Evolutionary conservation across 305 asterid species (phyloP).

Genomic region (Fraxinus greggii): DNA sequence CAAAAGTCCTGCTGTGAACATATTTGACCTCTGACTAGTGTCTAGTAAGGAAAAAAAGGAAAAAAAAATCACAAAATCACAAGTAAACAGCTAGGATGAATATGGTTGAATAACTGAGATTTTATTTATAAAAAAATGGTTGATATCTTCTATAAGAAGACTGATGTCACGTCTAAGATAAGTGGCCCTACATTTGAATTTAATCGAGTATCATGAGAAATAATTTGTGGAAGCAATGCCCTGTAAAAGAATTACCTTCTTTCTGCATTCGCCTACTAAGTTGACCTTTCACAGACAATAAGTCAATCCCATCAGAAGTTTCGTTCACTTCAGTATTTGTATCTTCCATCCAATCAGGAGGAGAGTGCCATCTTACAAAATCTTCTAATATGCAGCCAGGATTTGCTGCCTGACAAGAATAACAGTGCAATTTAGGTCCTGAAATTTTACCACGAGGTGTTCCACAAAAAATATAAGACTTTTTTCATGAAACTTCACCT

Average conservation of each 20-base stretch:
- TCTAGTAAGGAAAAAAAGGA: not conserved
- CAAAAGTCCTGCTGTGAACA: not conserved
- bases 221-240: not conserved
- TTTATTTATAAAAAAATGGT: not conserved
- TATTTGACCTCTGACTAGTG: not conserved
- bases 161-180: not conserved
- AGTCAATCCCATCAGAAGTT: slow-evolving; percentile 52
- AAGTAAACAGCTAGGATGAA: not conserved
- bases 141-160: not conserved
- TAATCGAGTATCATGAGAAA: not conserved
- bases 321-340: slow-evolving; percentile 45
- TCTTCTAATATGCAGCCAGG: slow-evolving; percentile 97
- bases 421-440: slow-evolving; percentile 27
- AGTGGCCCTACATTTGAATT: not conserved
- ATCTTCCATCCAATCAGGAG: slow-evolving; percentile 96
- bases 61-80: not conserved
- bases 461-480: slow-evolving; percentile 16
- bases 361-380: slow-evolving; percentile 98
- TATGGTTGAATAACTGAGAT: not conserved
- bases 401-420: slow-evolving; percentile 87
- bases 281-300: slow-evolving; percentile 68
- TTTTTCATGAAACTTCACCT: slow-evolving; percentile 55
- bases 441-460: slow-evolving; percentile 21
- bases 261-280: slow-evolving; percentile 96
- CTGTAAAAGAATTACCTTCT: slow-evolving; percentile 61